Evolutionary conservation across 192 early-diverging fungal genomes (phyloP).

Genomic region (Chytriomyces sp.): DNA sequence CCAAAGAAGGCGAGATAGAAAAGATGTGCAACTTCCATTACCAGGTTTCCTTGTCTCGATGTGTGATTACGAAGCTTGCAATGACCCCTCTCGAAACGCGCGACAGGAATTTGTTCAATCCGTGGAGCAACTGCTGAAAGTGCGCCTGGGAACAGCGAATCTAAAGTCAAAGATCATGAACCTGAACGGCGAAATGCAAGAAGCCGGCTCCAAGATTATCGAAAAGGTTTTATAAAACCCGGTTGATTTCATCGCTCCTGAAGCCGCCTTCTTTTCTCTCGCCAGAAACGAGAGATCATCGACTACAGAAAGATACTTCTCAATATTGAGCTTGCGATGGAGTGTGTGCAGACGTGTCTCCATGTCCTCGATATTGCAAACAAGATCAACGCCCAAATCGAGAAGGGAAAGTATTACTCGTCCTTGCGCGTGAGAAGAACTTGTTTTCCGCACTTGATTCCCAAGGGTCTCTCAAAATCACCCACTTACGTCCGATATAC

Average conservation of each 20-base stretch:
- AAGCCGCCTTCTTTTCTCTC: neutral
- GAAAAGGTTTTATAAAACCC: conserved; percentile 64
- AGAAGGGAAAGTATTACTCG: conserved; percentile 85
- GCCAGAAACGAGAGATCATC: conserved; percentile 78
- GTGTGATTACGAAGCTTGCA: neutral
- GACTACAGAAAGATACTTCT: conserved; percentile 78
- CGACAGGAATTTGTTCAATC: conserved; percentile 87
- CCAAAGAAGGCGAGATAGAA: conserved; percentile 96
- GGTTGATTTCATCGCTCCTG: neutral
- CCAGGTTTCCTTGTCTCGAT: conserved; percentile 62
- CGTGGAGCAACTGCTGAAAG: conserved; percentile 94
- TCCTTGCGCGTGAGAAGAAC: conserved; percentile 72
- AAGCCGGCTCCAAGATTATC: conserved; percentile 76
- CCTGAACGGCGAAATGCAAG: conserved; percentile 86
- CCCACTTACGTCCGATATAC: neutral
- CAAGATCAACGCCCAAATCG: conserved; percentile 79
- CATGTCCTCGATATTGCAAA: conserved; percentile 88
- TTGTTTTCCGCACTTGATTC: neutral
- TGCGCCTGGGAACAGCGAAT: conserved; percentile 82
- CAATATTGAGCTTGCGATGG: conserved; percentile 86
- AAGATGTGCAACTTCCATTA: conserved; percentile 96
- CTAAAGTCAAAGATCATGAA: conserved; percentile 84
- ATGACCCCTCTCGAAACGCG: neutral
- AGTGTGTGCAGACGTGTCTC: conserved; percentile 80
- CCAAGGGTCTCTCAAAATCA: neutral